Evolutionary conservation across 495 filamentous ascomycete species (phyloP).

Genomic region (Platismatia glauca): DNA sequence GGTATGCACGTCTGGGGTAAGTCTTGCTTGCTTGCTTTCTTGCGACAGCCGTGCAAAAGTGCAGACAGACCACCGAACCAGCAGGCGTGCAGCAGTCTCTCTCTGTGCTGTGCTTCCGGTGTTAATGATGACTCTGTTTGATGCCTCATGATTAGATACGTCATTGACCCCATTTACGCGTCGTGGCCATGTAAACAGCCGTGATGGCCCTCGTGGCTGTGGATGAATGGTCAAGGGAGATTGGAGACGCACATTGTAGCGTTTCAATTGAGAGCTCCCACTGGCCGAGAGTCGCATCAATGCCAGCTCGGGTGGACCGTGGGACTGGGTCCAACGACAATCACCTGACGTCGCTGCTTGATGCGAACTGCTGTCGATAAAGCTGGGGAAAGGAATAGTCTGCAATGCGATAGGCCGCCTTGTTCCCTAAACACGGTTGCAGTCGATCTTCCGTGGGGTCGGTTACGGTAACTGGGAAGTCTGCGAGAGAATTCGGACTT

Average conservation of each 20-base stretch:
- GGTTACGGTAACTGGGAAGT: conserved; percentile 1
- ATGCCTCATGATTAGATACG: conserved; percentile 18
- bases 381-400: neutral
- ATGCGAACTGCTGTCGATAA: conserved; percentile 8
- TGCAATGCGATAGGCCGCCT: conserved; percentile 16
- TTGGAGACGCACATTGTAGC: conserved; percentile 3
- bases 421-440: conserved; percentile 5
- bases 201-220: neutral
- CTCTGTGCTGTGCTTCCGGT: neutral
- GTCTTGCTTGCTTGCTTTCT: conserved; percentile 17
- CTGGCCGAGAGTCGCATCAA: conserved; percentile 11
- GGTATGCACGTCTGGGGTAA: conserved; percentile 20
- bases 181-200: neutral
- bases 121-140: conserved; percentile 4
- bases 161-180: conserved; percentile 18
- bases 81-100: conserved; percentile 4
- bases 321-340: conserved; percentile 12
- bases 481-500: neutral
- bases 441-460: conserved; percentile 20
- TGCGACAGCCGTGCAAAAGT: conserved; percentile 22
- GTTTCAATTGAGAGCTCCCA: conserved; percentile 16
- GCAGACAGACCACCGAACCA: no score
- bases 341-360: conserved; percentile 19
- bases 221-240: conserved; percentile 4
- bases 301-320: conserved; percentile 13